These are phyloP conservation scores for Baudoinia panamericana DNA, from an alignment of 495 filamentous ascomycete species.

Conservation along the genomic window DNA sequence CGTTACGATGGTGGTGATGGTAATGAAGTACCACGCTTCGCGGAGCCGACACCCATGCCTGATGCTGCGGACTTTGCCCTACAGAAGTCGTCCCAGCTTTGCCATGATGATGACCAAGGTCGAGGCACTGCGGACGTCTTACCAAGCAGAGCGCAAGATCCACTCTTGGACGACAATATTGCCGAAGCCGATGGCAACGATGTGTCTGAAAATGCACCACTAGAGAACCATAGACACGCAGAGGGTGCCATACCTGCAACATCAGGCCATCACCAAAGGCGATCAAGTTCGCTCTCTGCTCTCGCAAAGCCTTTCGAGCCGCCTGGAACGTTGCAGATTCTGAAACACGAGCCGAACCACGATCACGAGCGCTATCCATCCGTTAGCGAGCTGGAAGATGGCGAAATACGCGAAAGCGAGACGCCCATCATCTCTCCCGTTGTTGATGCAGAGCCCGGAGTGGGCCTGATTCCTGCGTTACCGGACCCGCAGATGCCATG, in stretches of 20 bases:
- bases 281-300: conserved; percentile 51
- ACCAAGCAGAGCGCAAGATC: no score
- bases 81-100: no score
- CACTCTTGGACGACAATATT: not conserved
- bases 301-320: conserved; percentile 52
- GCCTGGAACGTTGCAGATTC: not conserved
- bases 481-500: not conserved
- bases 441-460: not conserved
- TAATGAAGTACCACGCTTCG: conserved; percentile 58
- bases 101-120: no score
- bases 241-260: conserved; percentile 15
- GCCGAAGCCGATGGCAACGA: not conserved
- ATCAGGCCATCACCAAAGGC: conserved; percentile 26
- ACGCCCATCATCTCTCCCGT: conserved; percentile 1
- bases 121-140: no score
- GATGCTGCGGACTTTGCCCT: conserved; percentile 2
- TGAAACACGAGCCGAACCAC: not conserved
- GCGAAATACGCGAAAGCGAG: conserved; percentile 14
- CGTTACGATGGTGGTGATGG: conserved; percentile 45
- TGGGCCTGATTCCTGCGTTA: no score
- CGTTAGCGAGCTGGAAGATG: conserved; percentile 15
- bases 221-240: no score
- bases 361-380: conserved; percentile 1
- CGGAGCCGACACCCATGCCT: conserved; percentile 42
- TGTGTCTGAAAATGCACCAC: no score